Evolutionary conservation across 1,284 basidiomycete species (phyloP), one percentile per base, ranked within the genome.

Genomic region (Leccinum pachyderme): DNA sequence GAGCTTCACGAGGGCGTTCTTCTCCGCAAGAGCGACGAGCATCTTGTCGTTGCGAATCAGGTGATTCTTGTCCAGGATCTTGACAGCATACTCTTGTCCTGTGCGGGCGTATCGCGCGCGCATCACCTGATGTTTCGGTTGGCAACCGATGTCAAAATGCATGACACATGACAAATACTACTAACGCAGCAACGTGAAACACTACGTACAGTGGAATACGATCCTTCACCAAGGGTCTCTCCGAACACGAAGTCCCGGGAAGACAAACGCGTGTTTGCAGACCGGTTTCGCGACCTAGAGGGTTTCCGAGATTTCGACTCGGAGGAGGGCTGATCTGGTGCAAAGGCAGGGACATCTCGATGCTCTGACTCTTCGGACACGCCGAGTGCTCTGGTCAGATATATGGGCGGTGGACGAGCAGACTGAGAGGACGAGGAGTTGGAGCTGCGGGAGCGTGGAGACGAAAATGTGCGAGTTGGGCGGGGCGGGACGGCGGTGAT

Each of bases 51-150:
- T 81, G 60, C 83, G 80, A 57, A 81, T 81, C 55, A 91, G 76
- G 69, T 89, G 86, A 50, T 77, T 81, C 74, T 91, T 91, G 72
- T 89, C 86, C 43, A 91, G 77, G 22, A 89, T 81, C 71, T 91
- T 91, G 63, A 91, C 81, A 6, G 89, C 89, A 67, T 85, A 91
- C 51, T 82, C 77, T 55, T 86, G 79, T 22, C 82, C 81, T 0
- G 81, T 85, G 32, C 77, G 74, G 52, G 75, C 73, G 53, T 83
- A 75, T 37, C 76, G 80, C 12, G 80, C 86, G 29, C 78, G 75
- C 65, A 83, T 79, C 28, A 89, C 87, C 87, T 89, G 32, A 47
- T 3, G 13, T 45, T 56, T 48, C n/a, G n/a, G n/a, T n/a, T n/a
- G n/a, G 53, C 47, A 39, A 52, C 57, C 28, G 59, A 18, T 39